Percentiles rank a stretch among this genome's conserved stretches.
Conservation (phyloP, 2,329 filamentous ascomycete genomes). For the Penicillium capsulatum region DNA sequence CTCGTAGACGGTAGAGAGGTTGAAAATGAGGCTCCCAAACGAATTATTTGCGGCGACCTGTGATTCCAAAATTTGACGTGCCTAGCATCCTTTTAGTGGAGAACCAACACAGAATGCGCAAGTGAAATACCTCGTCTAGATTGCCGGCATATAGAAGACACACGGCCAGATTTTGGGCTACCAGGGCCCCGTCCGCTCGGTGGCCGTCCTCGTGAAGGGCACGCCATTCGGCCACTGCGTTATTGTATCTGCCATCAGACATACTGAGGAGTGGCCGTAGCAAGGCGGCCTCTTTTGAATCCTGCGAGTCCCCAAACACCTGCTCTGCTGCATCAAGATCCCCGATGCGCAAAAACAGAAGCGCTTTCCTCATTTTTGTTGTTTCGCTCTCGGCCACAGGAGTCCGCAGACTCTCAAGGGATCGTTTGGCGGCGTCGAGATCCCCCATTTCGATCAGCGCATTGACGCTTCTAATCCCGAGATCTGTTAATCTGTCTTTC, state of each 20-base stretch:
- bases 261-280: conserved; percentile 66
- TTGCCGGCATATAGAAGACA: conserved; percentile 76
- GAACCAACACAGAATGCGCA: neutral
- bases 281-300: conserved; percentile 38
- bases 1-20: conserved; percentile 86
- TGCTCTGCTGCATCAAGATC: conserved; percentile 64
- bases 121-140: conserved; percentile 60
- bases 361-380: conserved; percentile 45
- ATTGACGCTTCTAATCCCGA: conserved; percentile 63
- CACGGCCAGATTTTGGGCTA: conserved; percentile 77
- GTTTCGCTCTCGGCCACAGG: conserved; percentile 28
- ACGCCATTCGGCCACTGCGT: conserved; percentile 61
- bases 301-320: conserved; percentile 44
- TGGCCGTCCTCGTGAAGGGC: conserved; percentile 46
- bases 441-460: conserved; percentile 68
- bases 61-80: conserved; percentile 61
- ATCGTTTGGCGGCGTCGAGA: conserved; percentile 69
- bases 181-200: conserved; percentile 59
- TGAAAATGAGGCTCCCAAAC: conserved; percentile 81
- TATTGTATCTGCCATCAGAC: conserved; percentile 68
- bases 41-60: conserved; percentile 60
- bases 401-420: conserved; percentile 58
- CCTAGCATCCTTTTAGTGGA: conserved; percentile 42
- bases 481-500: conserved; percentile 66
- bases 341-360: conserved; percentile 75